These are phyloP conservation scores for Diversispora eburnea DNA, from an alignment of 192 early-diverging fungal species.

Conservation along the genomic window DNA sequence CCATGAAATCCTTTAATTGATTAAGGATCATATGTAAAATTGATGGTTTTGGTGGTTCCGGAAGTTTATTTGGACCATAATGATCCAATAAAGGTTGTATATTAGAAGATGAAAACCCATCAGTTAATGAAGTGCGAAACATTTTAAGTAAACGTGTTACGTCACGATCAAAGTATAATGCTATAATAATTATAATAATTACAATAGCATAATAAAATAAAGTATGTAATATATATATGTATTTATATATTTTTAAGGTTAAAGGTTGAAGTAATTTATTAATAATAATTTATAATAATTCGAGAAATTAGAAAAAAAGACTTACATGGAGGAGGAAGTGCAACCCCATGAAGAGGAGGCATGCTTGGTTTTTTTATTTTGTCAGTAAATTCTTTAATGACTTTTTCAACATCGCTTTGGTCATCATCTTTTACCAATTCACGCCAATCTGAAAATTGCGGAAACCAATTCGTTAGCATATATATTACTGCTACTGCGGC, in stretches of 20 bases:
- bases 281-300: background rate
- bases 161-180: slow-evolving; percentile 92
- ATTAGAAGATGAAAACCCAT: slow-evolving; percentile 62
- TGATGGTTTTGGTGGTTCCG: slow-evolving; percentile 66
- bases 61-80: slow-evolving; percentile 85
- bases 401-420: slow-evolving; percentile 67
- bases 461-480: slow-evolving; percentile 68
- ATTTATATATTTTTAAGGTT: no score
- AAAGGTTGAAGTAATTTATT: no score
- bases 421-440: slow-evolving; percentile 84
- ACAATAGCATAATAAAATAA: no score
- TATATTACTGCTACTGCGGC: slow-evolving; percentile 75
- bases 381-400: slow-evolving; percentile 61
- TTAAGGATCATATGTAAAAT: slow-evolving; percentile 72
- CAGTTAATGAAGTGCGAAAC: slow-evolving; percentile 65
- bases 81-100: slow-evolving; percentile 64
- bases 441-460: slow-evolving; percentile 85
- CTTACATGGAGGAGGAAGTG: slow-evolving; percentile 60
- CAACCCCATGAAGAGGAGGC: slow-evolving; percentile 41
- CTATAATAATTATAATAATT: no score
- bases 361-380: slow-evolving; percentile 45
- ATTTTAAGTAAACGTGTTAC: slow-evolving; percentile 80
- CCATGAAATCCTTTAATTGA: slow-evolving; percentile 94
- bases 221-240: no score
- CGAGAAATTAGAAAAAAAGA: background rate